A percentile compares a stretch with the other conserved stretches of the same genome.
These are phyloP conservation scores for Sclerotinia spermophila DNA, from an alignment of 2,329 filamentous ascomycete genomes.

Conservation along the genomic window DNA sequence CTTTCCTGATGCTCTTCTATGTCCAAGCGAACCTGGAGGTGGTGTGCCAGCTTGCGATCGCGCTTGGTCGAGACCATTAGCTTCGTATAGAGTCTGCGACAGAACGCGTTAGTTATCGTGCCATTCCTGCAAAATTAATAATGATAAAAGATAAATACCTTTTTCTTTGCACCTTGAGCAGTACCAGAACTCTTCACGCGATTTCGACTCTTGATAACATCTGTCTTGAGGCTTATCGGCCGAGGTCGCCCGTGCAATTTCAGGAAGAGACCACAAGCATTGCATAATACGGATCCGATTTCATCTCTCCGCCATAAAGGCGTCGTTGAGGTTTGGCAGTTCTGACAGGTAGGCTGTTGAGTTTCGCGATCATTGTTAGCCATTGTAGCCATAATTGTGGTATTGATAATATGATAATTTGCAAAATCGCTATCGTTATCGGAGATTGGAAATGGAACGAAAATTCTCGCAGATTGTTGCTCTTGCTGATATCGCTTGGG, in stretches of 20 bases:
- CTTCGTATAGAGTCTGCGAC: slow-evolving; percentile 41
- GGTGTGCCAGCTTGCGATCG: slow-evolving; percentile 54
- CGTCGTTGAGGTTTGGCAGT: slow-evolving; percentile 92
- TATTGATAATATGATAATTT: slow-evolving; percentile 15
- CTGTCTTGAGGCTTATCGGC: slow-evolving; percentile 95
- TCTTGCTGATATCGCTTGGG: slow-evolving; percentile 15
- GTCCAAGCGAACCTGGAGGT: slow-evolving; percentile 48
- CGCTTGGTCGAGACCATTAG: slow-evolving; percentile 57
- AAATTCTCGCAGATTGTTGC: slow-evolving; percentile 19
- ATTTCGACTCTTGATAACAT: slow-evolving; percentile 99
- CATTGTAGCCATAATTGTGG: slow-evolving; percentile 48
- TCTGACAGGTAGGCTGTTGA: slow-evolving; percentile 91
- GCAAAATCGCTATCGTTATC: slow-evolving; percentile 21
- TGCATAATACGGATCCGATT: slow-evolving; percentile 91
- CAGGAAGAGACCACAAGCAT: slow-evolving; percentile 94
- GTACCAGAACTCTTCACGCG: slow-evolving; percentile 84
- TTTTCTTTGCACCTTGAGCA: slow-evolving; percentile 74
- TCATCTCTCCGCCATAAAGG: slow-evolving; percentile 98
- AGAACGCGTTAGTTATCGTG: slow-evolving; percentile 29
- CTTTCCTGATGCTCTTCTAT: slow-evolving; percentile 68
- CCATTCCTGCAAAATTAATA: slow-evolving; percentile 20
- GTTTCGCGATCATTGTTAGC: slow-evolving; percentile 45
- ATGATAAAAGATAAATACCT: slow-evolving; percentile 53
- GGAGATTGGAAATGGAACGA: slow-evolving; percentile 16
- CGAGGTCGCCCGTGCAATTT: slow-evolving; percentile 92